Evolutionary conservation across 2,329 filamentous ascomycete genomes (phyloP), one percentile per base, ranked within the genome.

Genomic region (Fusarium transvaalense): DNA sequence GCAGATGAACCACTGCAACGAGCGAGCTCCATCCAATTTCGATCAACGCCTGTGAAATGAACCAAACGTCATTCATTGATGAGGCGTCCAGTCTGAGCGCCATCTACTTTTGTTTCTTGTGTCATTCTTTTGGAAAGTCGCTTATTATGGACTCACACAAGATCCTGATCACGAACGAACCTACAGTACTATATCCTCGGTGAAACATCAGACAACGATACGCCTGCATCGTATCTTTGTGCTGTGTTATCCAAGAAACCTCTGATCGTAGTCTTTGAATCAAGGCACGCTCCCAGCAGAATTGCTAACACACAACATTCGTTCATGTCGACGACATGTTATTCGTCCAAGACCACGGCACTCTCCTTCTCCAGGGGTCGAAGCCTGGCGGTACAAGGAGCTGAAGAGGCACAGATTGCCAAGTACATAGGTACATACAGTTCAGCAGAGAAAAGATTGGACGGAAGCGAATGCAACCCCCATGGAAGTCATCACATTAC

Each of bases 41-140:
- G 60, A 64, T 64, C 61, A 68, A 66, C 59, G 50, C n/a, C 39
- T 21, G 25, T 59, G 65, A 65, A 69, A 69, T 69, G 65, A 69
- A 58, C 58, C 60, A 61, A 56, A 66, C 59, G 52, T 69, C 64
- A 71, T 62, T 69, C 59, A 69, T 62, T 57, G 59, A 42, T 50
- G 57, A 64, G 55, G 50, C 59, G 39, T 55, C 51, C 52, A 72
- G 68, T 64, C 69, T 64, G 47, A 58, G 46, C 46, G 41, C 31
- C 51, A 42, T 61, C 52, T 39, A 46, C 65, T 47, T 42, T 57
- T 53, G 43, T 56, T 47, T 57, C 35, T 48, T 50, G 10, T 52
- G 32, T 53, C 38, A 43, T 68, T 64, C 64, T 38, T 43, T 69
- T 34, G 66, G 61, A 43, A 55, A 66, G 51, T 41, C 37, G 38